Evolutionary conservation across 73 alveolate species (phyloP), one percentile per base, ranked within the genome.

Genomic region (Paramecium tetraurelia): DNA sequence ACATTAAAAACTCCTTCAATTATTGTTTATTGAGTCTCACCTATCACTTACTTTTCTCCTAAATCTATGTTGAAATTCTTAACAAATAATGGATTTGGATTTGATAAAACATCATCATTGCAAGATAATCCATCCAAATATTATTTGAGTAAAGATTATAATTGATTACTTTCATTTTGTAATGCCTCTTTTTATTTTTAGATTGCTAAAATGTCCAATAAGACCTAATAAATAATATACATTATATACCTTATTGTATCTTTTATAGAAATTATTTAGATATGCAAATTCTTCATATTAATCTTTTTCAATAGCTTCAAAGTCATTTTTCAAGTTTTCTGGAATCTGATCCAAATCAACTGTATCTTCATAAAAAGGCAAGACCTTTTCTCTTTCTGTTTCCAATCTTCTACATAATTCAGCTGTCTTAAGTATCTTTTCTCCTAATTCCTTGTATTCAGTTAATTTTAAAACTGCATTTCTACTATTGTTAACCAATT

Each of bases 361-460:
- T 1, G 97, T 98, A 43, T 97, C 92, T 72, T 98, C 97, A 95
- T 96, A 98, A 95, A 97, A 98, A 16, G 99, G 99, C 14, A 98
- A 95, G 5, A 98, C 99, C 86, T 98, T 98, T 95, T 98, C 99
- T 92, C 95, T 97, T 85, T 98, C 99, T 43, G 99, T 98, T 93
- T 98, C 99, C 35, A 98, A 96, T 89, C 98, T 96, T 76, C 99
- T 94, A 83, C 99, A 97, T 31, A 98, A 95, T 93, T 98, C 99
- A 35, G 99, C 99, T 41, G 98, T 95, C 93, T 98, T 98, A 35
- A 98, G 93, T 41, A 98, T 97, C 86, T 96, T 98, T 93, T 96
- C 99, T 7, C 99, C 99, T 36, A 98, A 93, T 58, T 97, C 97
- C 21, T 96, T 96, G 86, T 97, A 97, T 43, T 96, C 98, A 58